Base-by-base conservation (phyloP, 1,284 basidiomycete genomes). In the Sporisorium sorghi region DNA sequence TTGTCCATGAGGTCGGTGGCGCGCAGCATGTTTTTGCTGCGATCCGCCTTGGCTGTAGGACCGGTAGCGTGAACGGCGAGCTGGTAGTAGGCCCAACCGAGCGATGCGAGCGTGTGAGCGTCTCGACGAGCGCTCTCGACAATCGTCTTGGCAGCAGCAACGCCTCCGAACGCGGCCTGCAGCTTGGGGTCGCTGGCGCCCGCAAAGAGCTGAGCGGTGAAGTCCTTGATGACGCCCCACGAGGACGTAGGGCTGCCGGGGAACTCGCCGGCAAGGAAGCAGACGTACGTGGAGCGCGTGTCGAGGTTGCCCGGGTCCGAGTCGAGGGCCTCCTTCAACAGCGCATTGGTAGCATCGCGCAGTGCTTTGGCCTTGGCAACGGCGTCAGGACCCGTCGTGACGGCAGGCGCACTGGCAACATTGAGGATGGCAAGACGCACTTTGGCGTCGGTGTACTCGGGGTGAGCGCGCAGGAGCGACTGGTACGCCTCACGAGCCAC, bases 71-170 rank as follows among this genome's bases (percentile, higher is more conserved):
- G 77, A 14, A 80, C 59, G 8, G 73, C 80, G 7, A 83, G 69
- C 55, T 84, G 77, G 58, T 84, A 84, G 70, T 83, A 84, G 1
- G 82, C 65, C 82, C 82, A 84, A 28, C 82, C 83, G 43, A 83
- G 76, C 35, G 71, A 60, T 35, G 77, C 61, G 26, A 84, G 77
- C 46, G 73, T 77, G 43, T 73, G 81, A 2, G 82, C 52, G 39
- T 84, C 83, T 42, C 78, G 75, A 19, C 79, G 69, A 12, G 77
- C 82, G 40, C 69, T 61, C 8, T 82, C 80, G 2, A 68, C 66
- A 7, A 75, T 72, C 9, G 58, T 58, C 35, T 76, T 77, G 43
- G 82, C 80, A 11, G 74, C 77, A 9, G 56, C 58, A 0, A 66
- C 49, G 10, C 77, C 70, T 21, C 82, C 81, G 46, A 82, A 84